Evolutionary conservation across 306 rosid genomes (phyloP), one percentile per base, ranked within the genome.

Genomic region (Erythrophleum fordii): DNA sequence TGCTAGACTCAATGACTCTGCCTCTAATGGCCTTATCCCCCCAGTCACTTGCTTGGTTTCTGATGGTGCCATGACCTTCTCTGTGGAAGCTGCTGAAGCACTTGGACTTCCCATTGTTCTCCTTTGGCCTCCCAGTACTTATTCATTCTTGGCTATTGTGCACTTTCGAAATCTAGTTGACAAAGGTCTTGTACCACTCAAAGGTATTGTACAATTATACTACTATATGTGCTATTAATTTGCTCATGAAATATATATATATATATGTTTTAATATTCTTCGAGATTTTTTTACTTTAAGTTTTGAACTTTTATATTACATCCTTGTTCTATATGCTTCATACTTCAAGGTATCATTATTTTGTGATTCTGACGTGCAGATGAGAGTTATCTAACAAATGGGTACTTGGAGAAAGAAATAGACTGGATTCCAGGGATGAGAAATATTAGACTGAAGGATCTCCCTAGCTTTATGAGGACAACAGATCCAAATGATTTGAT

Each of bases 11-110:
- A 51, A 25, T 25, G 16, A 35, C 23, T 51, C 64, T 8, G 52
- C 76, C 29, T 16, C 61, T 23, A 17, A 29, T 51, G 62, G 61
- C 44, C 29, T 51, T 1, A 29, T 49, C 39, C 75, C 75, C 0
- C 74, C 74, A 2, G 20, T 77, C 16, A 35, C 52, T 14, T 49
- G 75, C 65, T 31, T 77, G 28, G 14, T 66, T 25, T 66, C 81
- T 26, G 81, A 77, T 51, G 67, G 5, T 25, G 18, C 3, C 18
- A 67, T 77, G 81, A 1, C n/a, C 65, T 59, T 56, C 62, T 22
- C 62, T 3, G 14, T 56, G 3, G 62, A 56, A 8, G 62, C 62
- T 56, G 62, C 62, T 0, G 5, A 56, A 10, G 29, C 14, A 22
- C 31, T 56, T 56, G 31, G 16, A 22, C 14, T 56, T 16, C 62